Evolutionary conservation across 139 green algal species (phyloP), one percentile per base, ranked within the genome.

Genomic region (Monoraphidium neglectum): DNA sequence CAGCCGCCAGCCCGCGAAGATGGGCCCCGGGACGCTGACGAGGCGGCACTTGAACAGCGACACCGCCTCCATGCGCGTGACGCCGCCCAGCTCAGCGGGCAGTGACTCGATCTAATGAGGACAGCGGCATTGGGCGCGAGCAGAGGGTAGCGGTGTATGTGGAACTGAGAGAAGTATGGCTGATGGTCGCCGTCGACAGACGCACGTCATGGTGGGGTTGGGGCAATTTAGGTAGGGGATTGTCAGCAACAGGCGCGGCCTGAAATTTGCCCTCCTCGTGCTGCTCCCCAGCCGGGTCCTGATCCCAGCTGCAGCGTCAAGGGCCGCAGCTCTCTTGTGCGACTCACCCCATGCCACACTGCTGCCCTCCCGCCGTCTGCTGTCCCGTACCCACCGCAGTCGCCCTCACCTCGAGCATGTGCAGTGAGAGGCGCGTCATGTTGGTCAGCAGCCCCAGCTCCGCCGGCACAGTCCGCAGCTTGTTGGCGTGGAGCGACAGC

Each of bases 401-500:
- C 12, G 43, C 32, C 18, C 33, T 4, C 43, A 78, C 72, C 63
- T 79, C 62, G 37, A 74, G 72, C 62, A 80, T 80, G 53, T 80
- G 74, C 57, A 82, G 46, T 21, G 56, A 82, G 54, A 85, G 62
- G 8, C 74, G 40, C 32, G 37, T 36, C 8, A 88, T 62, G 2
- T 68, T 37, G 28, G 43, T 79, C 23, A 86, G 69, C 16, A 32
- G 62, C 53, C 79, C 78, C n/a, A 88, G n/a, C 21, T 78, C 61
- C n/a, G 62, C 33, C 15, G 83, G 83, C 15, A 88, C 60, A n/a
- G 47, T 3, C 18, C 2, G 38, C 6, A 88, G 74, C 12, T 18
- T 51, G 78, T 87, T 87, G 63, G 74, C 74, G 54, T 87, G 84
- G 37, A 80, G 47, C 1, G 47, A 67, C 30, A 87, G 69, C 82